Conservation (phyloP, 2,329 filamentous ascomycete species). For the Penicillium sp. region DNA sequence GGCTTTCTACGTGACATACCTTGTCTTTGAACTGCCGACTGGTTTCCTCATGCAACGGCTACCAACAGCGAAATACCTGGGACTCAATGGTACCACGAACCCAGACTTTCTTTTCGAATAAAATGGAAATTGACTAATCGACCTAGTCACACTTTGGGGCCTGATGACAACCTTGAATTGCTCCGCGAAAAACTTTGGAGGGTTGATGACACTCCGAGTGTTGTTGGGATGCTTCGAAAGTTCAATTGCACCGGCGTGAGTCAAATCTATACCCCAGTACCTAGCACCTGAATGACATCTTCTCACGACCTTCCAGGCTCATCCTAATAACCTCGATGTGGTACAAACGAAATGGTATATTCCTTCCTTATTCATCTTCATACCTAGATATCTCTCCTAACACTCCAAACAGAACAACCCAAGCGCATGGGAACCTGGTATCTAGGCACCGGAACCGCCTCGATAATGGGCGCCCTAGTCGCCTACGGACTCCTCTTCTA, state of each 20-base stretch:
- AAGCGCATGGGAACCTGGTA: constrained; percentile 66
- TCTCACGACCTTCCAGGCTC: constrained; percentile 24
- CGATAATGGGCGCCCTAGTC: constrained; percentile 58
- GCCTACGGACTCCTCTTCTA: constrained; percentile 62
- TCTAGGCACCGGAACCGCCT: constrained; percentile 59
- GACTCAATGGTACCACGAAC: constrained; percentile 39
- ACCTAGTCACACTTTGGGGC: constrained; percentile 48
- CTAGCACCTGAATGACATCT: neutral
- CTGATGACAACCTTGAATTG: constrained; percentile 53
- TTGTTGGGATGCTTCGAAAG: constrained; percentile 60
- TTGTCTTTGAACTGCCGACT: constrained; percentile 63
- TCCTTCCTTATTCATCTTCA: neutral
- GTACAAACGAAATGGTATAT: constrained; percentile 51
- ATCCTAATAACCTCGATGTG: constrained; percentile 34
- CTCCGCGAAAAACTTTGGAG: constrained; percentile 56
- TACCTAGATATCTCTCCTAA: neutral
- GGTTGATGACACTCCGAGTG: constrained; percentile 55
- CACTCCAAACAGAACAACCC: constrained; percentile 55
- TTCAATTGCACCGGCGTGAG: constrained; percentile 55
- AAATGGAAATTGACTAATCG: constrained; percentile 29
- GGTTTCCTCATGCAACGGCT: constrained; percentile 60
- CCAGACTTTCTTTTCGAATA: neutral
- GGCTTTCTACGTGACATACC: constrained; percentile 63
- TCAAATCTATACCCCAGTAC: neutral
- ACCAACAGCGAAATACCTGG: constrained; percentile 59